A percentile compares a stretch with the other conserved stretches of the same genome.
phyloP scores from a whole-genome alignment of 148 eudicot species.

The Spergularia marina region DNA sequence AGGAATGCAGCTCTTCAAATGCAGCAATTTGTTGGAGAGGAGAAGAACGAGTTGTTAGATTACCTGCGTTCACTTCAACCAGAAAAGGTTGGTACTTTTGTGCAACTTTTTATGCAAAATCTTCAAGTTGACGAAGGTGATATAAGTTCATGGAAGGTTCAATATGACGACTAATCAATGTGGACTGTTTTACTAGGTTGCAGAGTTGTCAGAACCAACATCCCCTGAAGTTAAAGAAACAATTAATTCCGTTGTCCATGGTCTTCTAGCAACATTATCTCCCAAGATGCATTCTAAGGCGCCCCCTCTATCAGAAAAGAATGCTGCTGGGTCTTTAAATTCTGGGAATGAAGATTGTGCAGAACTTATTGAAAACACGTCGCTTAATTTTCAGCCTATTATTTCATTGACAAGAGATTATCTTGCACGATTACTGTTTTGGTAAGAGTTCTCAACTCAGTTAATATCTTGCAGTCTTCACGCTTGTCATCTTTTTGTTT shows the following conservation, averaged over 20 bases:
- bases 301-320: slow-evolving; percentile 56
- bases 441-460: slow-evolving; percentile 38
- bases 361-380: slow-evolving; percentile 81
- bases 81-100: slow-evolving; percentile 59
- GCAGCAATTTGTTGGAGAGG: slow-evolving; percentile 99
- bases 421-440: slow-evolving; percentile 83
- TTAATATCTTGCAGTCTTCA: neutral
- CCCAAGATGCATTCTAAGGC: slow-evolving; percentile 93
- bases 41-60: slow-evolving; percentile 91
- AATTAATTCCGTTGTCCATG: slow-evolving; percentile 82
- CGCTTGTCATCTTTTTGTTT: no score
- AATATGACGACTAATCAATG: neutral
- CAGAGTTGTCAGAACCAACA: slow-evolving; percentile 91
- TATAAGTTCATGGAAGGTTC: slow-evolving; percentile 1
- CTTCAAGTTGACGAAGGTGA: neutral
- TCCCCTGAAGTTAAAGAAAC: slow-evolving; percentile 74
- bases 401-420: slow-evolving; percentile 84
- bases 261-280: slow-evolving; percentile 93
- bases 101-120: neutral
- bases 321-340: slow-evolving; percentile 53
- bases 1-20: slow-evolving; percentile 93
- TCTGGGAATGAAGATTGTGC: slow-evolving; percentile 53
- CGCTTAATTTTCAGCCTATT: slow-evolving; percentile 83
- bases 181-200: slow-evolving; percentile 51
- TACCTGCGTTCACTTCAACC: slow-evolving; percentile 88